phyloP scores from a whole-genome alignment of 129 eudicot species.

The Logfia minima region DNA sequence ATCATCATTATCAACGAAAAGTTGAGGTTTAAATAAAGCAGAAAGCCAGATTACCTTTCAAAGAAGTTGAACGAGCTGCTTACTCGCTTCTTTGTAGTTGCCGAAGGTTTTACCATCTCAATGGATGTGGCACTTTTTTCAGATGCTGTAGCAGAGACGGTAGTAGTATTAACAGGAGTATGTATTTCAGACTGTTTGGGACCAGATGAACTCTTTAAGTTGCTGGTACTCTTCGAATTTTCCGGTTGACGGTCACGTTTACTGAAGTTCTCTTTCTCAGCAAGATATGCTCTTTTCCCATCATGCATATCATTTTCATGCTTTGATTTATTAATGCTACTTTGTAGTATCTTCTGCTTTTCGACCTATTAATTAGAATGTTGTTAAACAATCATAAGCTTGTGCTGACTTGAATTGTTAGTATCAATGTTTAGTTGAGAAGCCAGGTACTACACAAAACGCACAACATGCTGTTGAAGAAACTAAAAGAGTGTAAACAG shows the following conservation, averaged over 20 bases:
- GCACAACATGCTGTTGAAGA: neutral
- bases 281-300: constrained; percentile 27
- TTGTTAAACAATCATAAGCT: constrained; percentile 4
- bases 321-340: constrained; percentile 43
- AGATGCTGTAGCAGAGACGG: constrained; percentile 20
- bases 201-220: constrained; percentile 28
- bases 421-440: constrained; percentile 5
- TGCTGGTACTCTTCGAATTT: constrained; percentile 26
- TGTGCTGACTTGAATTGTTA: neutral
- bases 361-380: constrained; percentile 55
- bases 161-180: constrained; percentile 1
- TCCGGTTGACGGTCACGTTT: constrained; percentile 31
- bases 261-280: constrained; percentile 30
- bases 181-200: constrained; percentile 18
- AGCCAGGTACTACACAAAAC: neutral
- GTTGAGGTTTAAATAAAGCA: neutral
- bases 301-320: constrained; percentile 18
- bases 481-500: neutral
- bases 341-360: constrained; percentile 78
- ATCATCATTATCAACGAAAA: neutral
- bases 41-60: constrained; percentile 54
- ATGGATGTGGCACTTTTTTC: constrained; percentile 17
- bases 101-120: constrained; percentile 35
- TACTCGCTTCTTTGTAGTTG: constrained; percentile 49
- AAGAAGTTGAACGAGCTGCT: constrained; percentile 57